phyloP scores from a whole-genome alignment of 768 basidiomycete species.

The Termitomyces sp. region DNA sequence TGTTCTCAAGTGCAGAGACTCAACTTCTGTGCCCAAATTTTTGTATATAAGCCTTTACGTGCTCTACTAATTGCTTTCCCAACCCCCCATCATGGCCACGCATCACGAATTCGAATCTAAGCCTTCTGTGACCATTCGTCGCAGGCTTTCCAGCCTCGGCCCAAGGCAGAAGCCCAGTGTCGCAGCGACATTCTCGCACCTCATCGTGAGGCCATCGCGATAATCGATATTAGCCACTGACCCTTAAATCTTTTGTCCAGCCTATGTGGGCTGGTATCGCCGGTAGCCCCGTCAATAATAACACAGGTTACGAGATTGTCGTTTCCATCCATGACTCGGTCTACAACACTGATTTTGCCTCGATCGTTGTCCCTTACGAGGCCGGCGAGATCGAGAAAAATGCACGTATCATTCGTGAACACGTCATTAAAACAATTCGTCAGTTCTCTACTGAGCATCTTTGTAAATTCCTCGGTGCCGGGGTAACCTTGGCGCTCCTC shows the following conservation, averaged over 20 bases:
- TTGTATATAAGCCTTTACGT: constrained; percentile 28
- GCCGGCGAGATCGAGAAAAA: constrained; percentile 50
- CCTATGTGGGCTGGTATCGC: constrained; percentile 89
- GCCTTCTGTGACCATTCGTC: constrained; percentile 56
- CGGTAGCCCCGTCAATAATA: constrained; percentile 55
- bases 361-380: constrained; percentile 49
- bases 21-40: constrained; percentile 13
- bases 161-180: constrained; percentile 52
- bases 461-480: constrained; percentile 84
- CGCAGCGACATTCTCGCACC: constrained; percentile 50
- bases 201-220: constrained; percentile 48
- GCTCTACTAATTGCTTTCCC: constrained; percentile 19
- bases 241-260: constrained; percentile 41
- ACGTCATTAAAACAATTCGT: constrained; percentile 61
- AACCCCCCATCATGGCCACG: constrained; percentile 46
- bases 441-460: constrained; percentile 74
- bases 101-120: constrained; percentile 57
- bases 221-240: constrained; percentile 19
- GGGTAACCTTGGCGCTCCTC: constrained; percentile 68
- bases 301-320: constrained; percentile 64
- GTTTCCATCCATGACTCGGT: constrained; percentile 83
- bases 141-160: constrained; percentile 63
- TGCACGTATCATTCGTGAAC: constrained; percentile 56
- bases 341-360: constrained; percentile 77
- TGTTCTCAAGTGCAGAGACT: constrained; percentile 3